Conservation (phyloP, 129 eudicot species). For the Apium graveolens region DNA sequence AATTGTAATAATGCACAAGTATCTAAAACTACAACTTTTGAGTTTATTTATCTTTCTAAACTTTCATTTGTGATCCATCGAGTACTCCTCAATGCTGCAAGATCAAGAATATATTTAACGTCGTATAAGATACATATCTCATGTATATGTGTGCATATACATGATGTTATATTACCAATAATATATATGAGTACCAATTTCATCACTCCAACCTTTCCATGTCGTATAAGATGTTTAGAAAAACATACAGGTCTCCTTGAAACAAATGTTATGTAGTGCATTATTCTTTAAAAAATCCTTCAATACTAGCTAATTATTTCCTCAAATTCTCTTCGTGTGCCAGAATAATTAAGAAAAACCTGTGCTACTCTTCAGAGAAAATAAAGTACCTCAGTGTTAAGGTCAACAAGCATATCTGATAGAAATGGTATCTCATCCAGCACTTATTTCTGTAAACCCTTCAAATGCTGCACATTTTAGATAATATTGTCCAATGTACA, state of each 20-base stretch:
- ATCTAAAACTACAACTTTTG: neutral
- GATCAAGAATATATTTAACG: constrained; percentile 9
- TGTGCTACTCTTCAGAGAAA: neutral
- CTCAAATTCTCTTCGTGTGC: neutral
- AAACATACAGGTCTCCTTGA: too few species aligned
- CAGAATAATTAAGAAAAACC: neutral
- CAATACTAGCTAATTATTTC: neutral
- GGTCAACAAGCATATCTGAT: constrained; percentile 49
- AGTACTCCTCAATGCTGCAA: constrained; percentile 35
- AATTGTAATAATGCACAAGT: neutral
- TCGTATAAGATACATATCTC: too few species aligned
- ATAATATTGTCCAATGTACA: too few species aligned
- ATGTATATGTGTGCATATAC: too few species aligned
- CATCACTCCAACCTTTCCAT: too few species aligned
- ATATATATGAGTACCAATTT: too few species aligned
- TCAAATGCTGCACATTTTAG: constrained; percentile 50
- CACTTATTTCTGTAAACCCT: constrained; percentile 58
- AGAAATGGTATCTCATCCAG: constrained; percentile 65
- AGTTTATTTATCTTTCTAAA: neutral
- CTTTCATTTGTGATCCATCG: constrained; percentile 20
- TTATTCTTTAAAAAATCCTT: too few species aligned
- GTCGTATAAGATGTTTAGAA: too few species aligned
- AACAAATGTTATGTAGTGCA: too few species aligned
- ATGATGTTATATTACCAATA: too few species aligned
- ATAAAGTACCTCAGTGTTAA: constrained; percentile 48